These are phyloP conservation scores for Aureobasidium sp. DNA, from an alignment of 2,329 filamentous ascomycete genomes.

Conservation along the genomic window DNA sequence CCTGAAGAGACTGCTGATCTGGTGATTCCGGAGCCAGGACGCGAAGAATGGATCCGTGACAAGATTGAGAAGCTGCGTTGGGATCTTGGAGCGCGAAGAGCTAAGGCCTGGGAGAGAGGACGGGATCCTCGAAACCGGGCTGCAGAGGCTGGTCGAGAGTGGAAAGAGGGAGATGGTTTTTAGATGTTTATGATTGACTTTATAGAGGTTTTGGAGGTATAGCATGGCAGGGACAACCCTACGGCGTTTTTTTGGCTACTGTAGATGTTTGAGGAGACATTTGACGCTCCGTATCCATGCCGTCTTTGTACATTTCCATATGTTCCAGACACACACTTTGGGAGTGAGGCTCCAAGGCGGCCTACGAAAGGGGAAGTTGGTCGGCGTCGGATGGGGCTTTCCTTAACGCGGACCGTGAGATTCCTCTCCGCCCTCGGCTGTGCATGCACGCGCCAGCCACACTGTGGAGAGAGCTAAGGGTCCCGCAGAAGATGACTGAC, in stretches of 20 bases:
- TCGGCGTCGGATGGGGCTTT: neutral
- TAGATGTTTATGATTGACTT: conserved; percentile 23
- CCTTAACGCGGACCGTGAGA: neutral
- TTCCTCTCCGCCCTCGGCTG: neutral
- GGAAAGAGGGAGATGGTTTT: conserved; percentile 48
- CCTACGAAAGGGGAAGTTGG: neutral
- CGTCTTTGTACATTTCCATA: no score
- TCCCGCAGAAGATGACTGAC: neutral
- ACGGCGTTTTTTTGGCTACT: neutral
- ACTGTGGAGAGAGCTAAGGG: neutral
- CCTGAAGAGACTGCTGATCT: conserved; percentile 24
- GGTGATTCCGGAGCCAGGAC: conserved; percentile 30
- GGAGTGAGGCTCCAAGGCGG: neutral
- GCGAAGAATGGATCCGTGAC: conserved; percentile 34
- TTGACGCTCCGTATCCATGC: neutral
- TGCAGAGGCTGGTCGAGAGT: conserved; percentile 43
- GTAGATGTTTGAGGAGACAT: neutral
- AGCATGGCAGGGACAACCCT: neutral
- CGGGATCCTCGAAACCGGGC: conserved; percentile 44
- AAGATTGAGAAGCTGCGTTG: conserved; percentile 37
- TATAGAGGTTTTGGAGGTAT: neutral
- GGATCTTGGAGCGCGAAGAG: conserved; percentile 33
- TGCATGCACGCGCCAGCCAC: neutral
- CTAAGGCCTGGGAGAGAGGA: conserved; percentile 42
- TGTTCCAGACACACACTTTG: neutral